Conservation (phyloP, 2,329 filamentous ascomycete species). For the Lasiodiplodia sp. region DNA sequence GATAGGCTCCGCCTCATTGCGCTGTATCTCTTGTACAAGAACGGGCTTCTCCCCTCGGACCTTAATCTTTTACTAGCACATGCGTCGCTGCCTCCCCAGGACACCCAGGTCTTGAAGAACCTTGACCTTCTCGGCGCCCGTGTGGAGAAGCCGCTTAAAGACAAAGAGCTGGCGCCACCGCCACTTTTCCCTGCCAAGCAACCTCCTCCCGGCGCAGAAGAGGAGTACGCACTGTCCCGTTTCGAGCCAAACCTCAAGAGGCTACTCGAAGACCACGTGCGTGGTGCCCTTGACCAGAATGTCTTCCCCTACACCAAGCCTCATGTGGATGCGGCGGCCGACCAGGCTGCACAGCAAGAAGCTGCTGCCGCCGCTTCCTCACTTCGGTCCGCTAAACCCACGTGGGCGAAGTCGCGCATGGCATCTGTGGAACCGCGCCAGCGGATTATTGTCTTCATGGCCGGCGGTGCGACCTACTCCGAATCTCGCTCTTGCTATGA, state of each 20-base stretch:
- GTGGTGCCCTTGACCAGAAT: conserved; percentile 51
- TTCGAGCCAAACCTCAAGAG: conserved; percentile 83
- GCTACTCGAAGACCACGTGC: conserved; percentile 76
- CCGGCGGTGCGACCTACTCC: conserved; percentile 92
- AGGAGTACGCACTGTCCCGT: conserved; percentile 86
- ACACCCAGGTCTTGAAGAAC: conserved; percentile 77
- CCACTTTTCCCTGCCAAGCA: conserved; percentile 77
- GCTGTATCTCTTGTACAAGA: conserved; percentile 84
- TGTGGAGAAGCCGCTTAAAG: conserved; percentile 76
- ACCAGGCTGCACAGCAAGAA: conserved; percentile 63
- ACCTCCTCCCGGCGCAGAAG: conserved; percentile 58
- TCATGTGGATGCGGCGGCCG: conserved; percentile 67
- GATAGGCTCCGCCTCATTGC: conserved; percentile 87
- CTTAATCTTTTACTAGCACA: conserved; percentile 85
- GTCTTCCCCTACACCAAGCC: conserved; percentile 59
- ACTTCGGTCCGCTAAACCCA: conserved; percentile 88
- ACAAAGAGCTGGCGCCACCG: conserved; percentile 69
- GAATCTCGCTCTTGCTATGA: conserved; percentile 92
- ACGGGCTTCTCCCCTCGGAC: conserved; percentile 84
- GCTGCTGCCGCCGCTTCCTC: conserved; percentile 62
- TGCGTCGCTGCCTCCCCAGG: conserved; percentile 75
- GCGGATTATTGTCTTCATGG: conserved; percentile 91
- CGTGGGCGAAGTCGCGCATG: conserved; percentile 87
- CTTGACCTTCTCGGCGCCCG: conserved; percentile 82
- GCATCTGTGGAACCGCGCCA: conserved; percentile 82